phyloP scores from a whole-genome alignment of 225 moss, liverwort and hornwort species.

The Bryum argenteum region DNA sequence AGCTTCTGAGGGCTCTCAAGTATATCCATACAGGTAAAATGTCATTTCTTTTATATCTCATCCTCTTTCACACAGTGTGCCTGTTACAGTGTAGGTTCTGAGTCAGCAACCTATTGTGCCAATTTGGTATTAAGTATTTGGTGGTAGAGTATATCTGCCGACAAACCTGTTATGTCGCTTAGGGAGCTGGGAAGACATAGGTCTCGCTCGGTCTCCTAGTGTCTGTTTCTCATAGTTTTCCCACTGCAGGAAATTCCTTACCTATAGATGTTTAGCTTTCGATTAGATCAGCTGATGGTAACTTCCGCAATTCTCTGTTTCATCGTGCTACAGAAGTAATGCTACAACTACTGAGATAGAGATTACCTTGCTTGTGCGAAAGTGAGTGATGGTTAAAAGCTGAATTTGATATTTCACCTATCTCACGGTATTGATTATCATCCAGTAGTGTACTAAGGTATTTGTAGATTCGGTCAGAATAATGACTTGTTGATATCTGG shows the following conservation, averaged over 20 bases:
- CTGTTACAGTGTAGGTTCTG: not conserved
- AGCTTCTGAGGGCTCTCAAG: constrained; percentile 95
- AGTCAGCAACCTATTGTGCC: constrained; percentile 10
- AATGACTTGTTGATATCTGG: constrained; percentile 30
- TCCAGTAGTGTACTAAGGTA: not conserved
- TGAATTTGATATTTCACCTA: constrained; percentile 16
- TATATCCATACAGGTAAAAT: constrained; percentile 94
- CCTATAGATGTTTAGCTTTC: not conserved
- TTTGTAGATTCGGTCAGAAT: constrained; percentile 2
- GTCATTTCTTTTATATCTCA: not conserved
- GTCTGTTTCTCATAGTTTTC: not conserved
- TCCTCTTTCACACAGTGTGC: constrained; percentile 1
- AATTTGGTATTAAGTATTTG: not conserved
- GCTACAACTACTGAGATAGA: constrained; percentile 16
- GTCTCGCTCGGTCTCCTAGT: constrained; percentile 10
- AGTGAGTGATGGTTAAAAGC: constrained; percentile 25
- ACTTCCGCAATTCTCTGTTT: constrained; percentile 18
- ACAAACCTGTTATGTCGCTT: not conserved
- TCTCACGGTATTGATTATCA: not conserved
- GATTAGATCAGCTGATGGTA: not conserved
- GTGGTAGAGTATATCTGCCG: not conserved
- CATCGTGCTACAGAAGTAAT: constrained; percentile 12
- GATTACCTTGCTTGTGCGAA: constrained; percentile 16
- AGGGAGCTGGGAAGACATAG: constrained; percentile 13
- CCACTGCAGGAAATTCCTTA: not conserved